These are phyloP conservation scores for Boletus fagicola DNA, from an alignment of 768 basidiomycete species.

Conservation along the genomic window DNA sequence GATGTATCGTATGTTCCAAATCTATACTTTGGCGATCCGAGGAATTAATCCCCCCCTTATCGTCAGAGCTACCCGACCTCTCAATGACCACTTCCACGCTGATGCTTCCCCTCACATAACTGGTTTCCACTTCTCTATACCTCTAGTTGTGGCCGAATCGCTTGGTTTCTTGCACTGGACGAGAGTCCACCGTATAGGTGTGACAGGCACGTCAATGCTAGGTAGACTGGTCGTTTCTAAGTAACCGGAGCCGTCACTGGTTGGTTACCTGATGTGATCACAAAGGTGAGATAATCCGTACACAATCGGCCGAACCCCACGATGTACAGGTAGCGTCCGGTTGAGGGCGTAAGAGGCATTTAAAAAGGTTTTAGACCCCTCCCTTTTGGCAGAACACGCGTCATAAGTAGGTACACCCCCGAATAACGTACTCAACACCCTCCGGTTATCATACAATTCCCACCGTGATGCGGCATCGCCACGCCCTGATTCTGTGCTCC, in stretches of 20 bases:
- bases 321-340: neutral
- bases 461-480: neutral
- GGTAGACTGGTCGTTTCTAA: constrained; percentile 5
- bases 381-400: neutral
- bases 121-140: neutral
- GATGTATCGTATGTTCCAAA: neutral
- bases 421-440: neutral
- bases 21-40: neutral
- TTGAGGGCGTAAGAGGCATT: neutral
- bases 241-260: constrained; percentile 3
- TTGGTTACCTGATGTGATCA: neutral
- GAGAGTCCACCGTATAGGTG: neutral
- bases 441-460: neutral
- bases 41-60: constrained; percentile 2
- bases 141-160: neutral
- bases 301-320: constrained; percentile 10
- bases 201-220: neutral
- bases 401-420: neutral
- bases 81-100: neutral
- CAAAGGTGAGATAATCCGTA: constrained; percentile 1
- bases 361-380: neutral
- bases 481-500: neutral
- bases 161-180: neutral
- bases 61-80: neutral
- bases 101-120: neutral